Evolutionary conservation across 306 rosid genomes (phyloP).

Genomic region (Rosa lucieae): DNA sequence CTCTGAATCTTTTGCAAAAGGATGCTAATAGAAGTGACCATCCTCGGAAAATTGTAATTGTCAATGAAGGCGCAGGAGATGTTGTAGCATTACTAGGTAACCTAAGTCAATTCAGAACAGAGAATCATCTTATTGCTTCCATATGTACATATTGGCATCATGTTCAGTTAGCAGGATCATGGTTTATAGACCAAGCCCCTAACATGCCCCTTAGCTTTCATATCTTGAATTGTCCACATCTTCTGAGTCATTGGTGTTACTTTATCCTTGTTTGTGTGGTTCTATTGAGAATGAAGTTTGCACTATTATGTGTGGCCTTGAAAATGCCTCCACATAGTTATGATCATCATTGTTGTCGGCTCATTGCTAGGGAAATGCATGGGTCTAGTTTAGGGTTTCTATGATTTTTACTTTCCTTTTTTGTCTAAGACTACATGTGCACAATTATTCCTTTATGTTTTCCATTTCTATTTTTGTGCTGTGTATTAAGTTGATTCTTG

Average conservation of each 20-base stretch:
- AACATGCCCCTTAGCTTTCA: not conserved
- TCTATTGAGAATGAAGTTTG: not conserved
- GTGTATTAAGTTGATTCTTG: conserved; percentile 11
- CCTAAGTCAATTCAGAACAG: conserved; percentile 22
- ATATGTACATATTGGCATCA: conserved; percentile 19
- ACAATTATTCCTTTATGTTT: not conserved
- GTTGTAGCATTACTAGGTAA: conserved; percentile 91
- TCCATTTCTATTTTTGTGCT: not conserved
- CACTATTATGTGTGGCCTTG: not conserved
- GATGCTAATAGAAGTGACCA: conserved; percentile 39
- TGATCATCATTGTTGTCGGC: not conserved
- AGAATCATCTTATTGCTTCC: conserved; percentile 8
- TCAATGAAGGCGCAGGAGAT: conserved; percentile 95
- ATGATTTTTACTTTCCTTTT: not conserved
- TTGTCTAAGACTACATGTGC: not conserved
- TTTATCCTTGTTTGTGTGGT: not conserved
- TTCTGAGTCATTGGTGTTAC: conserved; percentile 7
- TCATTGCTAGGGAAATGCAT: not conserved
- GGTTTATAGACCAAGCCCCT: not conserved
- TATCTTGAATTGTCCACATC: not conserved
- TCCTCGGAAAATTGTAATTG: conserved; percentile 57
- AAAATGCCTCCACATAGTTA: not conserved
- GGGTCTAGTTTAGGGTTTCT: not conserved
- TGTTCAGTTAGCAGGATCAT: not conserved
- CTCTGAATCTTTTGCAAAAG: conserved; percentile 33